Conservation (phyloP, 129 eudicot genomes). For the Flaveria trinervia region DNA sequence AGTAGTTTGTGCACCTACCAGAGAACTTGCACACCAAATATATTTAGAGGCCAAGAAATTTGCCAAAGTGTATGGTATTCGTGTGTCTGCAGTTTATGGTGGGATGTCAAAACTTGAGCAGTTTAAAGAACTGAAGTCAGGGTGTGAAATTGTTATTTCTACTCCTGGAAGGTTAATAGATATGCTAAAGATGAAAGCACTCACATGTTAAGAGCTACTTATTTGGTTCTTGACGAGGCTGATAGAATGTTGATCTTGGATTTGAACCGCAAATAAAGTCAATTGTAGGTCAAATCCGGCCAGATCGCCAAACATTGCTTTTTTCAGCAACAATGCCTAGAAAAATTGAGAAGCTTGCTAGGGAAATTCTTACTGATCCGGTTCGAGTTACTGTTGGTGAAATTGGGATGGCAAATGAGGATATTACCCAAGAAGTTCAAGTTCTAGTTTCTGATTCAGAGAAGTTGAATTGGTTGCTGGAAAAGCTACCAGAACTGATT, state of each 20-base stretch:
- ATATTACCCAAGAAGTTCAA: conserved; percentile 89
- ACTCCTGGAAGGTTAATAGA: conserved; percentile 99
- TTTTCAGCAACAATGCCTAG: conserved; percentile 99
- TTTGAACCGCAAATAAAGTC: conserved; percentile 96
- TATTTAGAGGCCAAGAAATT: conserved; percentile 90
- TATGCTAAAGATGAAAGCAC: conserved; percentile 87
- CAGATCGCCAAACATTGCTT: conserved; percentile 89
- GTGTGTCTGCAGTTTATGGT: conserved; percentile 97
- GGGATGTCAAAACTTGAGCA: conserved; percentile 99
- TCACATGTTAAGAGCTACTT: conserved; percentile 84
- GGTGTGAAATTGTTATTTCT: conserved; percentile 91
- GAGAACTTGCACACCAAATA: conserved; percentile 97
- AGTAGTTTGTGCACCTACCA: conserved; percentile 92
- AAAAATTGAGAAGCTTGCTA: conserved; percentile 90
- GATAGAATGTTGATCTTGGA: conserved; percentile 98
- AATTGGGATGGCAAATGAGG: conserved; percentile 97
- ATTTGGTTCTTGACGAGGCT: conserved; percentile 97
- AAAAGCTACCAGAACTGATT: conserved; percentile 74
- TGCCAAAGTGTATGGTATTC: conserved; percentile 76
- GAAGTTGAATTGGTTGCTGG: conserved; percentile 83
- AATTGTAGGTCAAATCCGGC: conserved; percentile 94
- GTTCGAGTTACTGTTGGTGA: conserved; percentile 95
- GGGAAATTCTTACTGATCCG: conserved; percentile 91
- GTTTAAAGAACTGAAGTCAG: conserved; percentile 90
- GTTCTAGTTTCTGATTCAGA: conserved; percentile 77